phyloP scores from a whole-genome alignment of 208 protist species.

The Endotrypanum monterogeii region DNA sequence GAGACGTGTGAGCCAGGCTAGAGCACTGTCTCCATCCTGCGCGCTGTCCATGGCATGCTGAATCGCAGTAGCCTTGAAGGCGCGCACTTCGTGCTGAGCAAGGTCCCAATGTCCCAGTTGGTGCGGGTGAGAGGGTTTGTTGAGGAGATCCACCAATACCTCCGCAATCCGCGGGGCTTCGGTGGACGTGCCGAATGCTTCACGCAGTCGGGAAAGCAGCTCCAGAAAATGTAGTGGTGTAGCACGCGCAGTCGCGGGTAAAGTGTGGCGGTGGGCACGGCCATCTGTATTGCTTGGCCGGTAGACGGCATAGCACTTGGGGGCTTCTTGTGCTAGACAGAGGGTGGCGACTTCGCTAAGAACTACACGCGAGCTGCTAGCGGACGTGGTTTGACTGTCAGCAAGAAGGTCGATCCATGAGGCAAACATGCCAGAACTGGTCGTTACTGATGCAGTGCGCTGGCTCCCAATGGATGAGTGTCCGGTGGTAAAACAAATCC shows the following conservation, averaged over 20 bases:
- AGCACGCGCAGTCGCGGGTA: background rate
- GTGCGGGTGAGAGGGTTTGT: constrained; percentile 60
- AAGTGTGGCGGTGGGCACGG: background rate
- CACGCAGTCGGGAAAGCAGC: constrained; percentile 19
- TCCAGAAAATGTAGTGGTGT: constrained; percentile 36
- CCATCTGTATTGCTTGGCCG: constrained; percentile 20
- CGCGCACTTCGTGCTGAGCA: constrained; percentile 12
- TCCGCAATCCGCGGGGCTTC: constrained; percentile 29
- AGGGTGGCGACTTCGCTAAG: constrained; percentile 29
- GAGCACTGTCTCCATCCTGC: constrained; percentile 16
- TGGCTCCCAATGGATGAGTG: background rate
- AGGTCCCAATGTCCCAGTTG: constrained; percentile 53
- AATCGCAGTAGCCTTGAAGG: constrained; percentile 30
- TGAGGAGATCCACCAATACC: constrained; percentile 54
- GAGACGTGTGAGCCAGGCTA: constrained; percentile 34
- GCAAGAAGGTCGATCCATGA: constrained; percentile 25
- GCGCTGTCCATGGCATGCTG: constrained; percentile 33
- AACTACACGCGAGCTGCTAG: constrained; percentile 21
- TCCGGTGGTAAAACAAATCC: background rate
- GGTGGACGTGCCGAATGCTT: background rate
- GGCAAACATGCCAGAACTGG: background rate
- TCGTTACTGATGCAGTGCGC: background rate
- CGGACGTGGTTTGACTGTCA: background rate
- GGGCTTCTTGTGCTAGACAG: constrained; percentile 37
- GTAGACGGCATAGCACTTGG: constrained; percentile 51